Conservation (phyloP, 1,284 basidiomycete genomes). For the Thelephora terrestris region DNA sequence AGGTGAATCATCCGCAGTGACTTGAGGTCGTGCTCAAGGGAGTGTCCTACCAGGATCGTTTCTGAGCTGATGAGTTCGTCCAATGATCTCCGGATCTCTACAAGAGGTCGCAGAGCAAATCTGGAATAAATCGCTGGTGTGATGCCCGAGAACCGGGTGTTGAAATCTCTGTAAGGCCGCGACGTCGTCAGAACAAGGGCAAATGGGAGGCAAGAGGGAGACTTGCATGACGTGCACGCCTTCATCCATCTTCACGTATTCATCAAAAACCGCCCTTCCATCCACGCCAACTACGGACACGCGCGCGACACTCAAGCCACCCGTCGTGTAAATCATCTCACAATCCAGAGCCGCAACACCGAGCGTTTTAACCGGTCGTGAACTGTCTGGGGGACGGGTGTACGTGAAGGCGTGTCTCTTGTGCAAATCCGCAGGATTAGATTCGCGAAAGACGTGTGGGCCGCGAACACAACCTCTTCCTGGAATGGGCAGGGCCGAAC, state of each 20-base stretch:
- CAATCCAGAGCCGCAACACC: slow-evolving; percentile 82
- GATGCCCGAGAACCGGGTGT: slow-evolving; percentile 86
- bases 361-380: slow-evolving; percentile 32
- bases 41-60: slow-evolving; percentile 80
- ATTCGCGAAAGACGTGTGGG: slow-evolving; percentile 73
- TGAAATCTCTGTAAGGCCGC: slow-evolving; percentile 58
- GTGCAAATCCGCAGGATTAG: slow-evolving; percentile 60
- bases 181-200: background rate
- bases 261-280: slow-evolving; percentile 70
- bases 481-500: slow-evolving; percentile 44
- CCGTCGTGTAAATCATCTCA: slow-evolving; percentile 90
- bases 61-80: slow-evolving; percentile 62
- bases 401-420: slow-evolving; percentile 62
- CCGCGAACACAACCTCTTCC: slow-evolving; percentile 57
- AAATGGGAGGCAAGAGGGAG: no score
- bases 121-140: slow-evolving; percentile 45
- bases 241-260: slow-evolving; percentile 71
- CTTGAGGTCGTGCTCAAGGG: slow-evolving; percentile 84
- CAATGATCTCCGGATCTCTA: slow-evolving; percentile 55
- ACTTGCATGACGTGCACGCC: slow-evolving; percentile 71
- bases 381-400: slow-evolving; percentile 23
- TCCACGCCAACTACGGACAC: slow-evolving; percentile 76
- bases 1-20: slow-evolving; percentile 79
- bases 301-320: slow-evolving; percentile 78
- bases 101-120: slow-evolving; percentile 55